A percentile compares a stretch with the other conserved stretches of the same genome.
Conservation (phyloP, 116 monocot genomes). For the Iris pallida region DNA sequence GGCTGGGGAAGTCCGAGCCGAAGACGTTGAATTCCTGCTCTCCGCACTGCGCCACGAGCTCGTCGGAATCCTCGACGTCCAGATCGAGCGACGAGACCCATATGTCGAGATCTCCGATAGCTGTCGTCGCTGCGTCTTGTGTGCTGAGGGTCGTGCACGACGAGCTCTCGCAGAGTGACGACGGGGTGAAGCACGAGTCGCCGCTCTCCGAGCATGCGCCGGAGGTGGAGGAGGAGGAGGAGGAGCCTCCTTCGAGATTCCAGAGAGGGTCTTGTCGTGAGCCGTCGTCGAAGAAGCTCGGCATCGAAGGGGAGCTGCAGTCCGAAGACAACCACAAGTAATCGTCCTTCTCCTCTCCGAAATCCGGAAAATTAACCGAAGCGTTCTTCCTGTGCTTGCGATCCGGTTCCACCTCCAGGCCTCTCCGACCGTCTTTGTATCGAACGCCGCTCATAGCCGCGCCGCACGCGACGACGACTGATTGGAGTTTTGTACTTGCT, state of each 20-base stretch:
- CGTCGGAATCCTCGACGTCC: slow-evolving; percentile 22
- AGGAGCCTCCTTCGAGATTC: no score
- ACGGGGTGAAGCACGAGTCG: slow-evolving; percentile 8
- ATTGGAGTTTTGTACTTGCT: no score
- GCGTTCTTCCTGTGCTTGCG: no score
- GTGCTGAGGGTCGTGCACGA: slow-evolving; percentile 1
- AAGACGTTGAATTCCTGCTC: slow-evolving; percentile 5
- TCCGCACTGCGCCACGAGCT: slow-evolving; percentile 6
- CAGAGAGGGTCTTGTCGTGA: neutral
- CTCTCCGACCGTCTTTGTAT: no score
- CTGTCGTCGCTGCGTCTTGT: neutral
- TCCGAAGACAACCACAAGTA: neutral
- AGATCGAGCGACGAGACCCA: slow-evolving; percentile 37
- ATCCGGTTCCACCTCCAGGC: no score
- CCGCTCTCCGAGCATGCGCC: neutral
- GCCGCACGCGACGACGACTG: no score
- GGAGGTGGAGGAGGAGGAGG: no score
- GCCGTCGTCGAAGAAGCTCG: neutral
- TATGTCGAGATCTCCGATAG: slow-evolving; percentile 9
- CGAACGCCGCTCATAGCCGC: no score
- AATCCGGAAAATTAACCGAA: no score
- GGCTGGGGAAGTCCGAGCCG: neutral
- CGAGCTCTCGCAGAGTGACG: slow-evolving; percentile 8
- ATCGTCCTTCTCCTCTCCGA: neutral
- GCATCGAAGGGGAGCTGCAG: neutral